These are phyloP conservation scores for Ceriops tagal DNA, from an alignment of 345 rosid genomes.

Conservation along the genomic window DNA sequence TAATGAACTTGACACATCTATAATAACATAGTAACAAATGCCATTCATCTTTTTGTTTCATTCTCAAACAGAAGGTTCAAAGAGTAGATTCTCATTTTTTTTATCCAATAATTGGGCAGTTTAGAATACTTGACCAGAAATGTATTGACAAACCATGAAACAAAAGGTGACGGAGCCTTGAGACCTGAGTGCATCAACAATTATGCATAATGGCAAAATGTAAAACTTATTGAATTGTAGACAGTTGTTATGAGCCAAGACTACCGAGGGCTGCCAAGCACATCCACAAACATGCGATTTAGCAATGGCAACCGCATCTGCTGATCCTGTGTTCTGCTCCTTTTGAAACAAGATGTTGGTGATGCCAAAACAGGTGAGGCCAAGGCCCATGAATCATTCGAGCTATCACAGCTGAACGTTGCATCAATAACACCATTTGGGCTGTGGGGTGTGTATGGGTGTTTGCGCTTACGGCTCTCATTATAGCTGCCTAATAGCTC, in stretches of 20 bases:
- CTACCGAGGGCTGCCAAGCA: constrained; percentile 62
- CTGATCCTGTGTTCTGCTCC: constrained; percentile 62
- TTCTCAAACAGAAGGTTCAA: constrained; percentile 11
- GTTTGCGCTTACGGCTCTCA: constrained; percentile 46
- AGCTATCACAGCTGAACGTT: constrained; percentile 62
- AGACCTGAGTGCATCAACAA: constrained; percentile 10
- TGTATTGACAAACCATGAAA: constrained; percentile 16
- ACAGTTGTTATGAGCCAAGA: constrained; percentile 22
- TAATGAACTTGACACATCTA: too few relatives aligned
- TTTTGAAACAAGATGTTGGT: constrained; percentile 44
- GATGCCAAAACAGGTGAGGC: constrained; percentile 44
- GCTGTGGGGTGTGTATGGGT: constrained; percentile 36
- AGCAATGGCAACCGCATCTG: constrained; percentile 58
- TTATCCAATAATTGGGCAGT: constrained; percentile 3
- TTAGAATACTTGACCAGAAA: constrained; percentile 18
- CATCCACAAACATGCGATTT: constrained; percentile 56
- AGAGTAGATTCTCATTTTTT: constrained; percentile 6
- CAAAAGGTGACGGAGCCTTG: constrained; percentile 21
- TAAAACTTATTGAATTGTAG: constrained; percentile 23
- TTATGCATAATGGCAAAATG: constrained; percentile 16
- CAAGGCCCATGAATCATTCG: constrained; percentile 51
- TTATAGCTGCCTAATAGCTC: constrained; percentile 39
- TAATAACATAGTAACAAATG: not conserved
- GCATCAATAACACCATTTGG: constrained; percentile 58
- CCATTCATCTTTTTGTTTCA: constrained; percentile 6